A percentile compares a stretch with the other conserved stretches of the same genome.
Conservation (phyloP, 73 alveolate species). For the Blepharisma japonicum region DNA sequence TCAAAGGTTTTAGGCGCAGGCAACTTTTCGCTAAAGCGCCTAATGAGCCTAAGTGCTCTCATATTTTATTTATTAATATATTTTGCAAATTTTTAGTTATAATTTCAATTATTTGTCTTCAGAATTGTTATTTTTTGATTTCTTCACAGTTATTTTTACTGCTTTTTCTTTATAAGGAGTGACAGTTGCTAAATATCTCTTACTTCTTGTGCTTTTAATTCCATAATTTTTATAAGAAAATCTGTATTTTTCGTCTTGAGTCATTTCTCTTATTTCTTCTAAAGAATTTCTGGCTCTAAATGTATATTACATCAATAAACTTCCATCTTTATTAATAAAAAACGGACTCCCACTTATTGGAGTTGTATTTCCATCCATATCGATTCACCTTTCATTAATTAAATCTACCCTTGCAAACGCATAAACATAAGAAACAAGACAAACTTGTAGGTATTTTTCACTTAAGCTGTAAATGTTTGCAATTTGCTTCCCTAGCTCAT, state of each 20-base stretch:
- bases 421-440: not conserved
- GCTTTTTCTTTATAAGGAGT: not conserved
- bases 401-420: not conserved
- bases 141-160: slow-evolving; percentile 23
- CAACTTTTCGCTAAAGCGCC: not conserved
- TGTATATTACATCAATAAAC: slow-evolving; percentile 7
- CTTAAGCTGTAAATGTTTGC: not conserved
- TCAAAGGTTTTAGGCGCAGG: not conserved
- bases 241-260: slow-evolving; percentile 21
- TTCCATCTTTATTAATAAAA: not conserved
- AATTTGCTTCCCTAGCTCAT: not conserved
- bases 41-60: not conserved
- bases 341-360: not conserved
- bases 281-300: slow-evolving; percentile 1
- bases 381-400: not conserved
- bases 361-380: not conserved
- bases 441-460: not conserved
- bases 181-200: too few relatives aligned
- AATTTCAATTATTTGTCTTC: too few relatives aligned
- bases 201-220: not conserved
- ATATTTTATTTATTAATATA: too few relatives aligned
- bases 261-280: not conserved
- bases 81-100: too few relatives aligned
- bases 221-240: not conserved
- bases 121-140: not conserved